Base-by-base conservation (phyloP, 257 asterid genomes). In the Nicotiana obtusifolia region DNA sequence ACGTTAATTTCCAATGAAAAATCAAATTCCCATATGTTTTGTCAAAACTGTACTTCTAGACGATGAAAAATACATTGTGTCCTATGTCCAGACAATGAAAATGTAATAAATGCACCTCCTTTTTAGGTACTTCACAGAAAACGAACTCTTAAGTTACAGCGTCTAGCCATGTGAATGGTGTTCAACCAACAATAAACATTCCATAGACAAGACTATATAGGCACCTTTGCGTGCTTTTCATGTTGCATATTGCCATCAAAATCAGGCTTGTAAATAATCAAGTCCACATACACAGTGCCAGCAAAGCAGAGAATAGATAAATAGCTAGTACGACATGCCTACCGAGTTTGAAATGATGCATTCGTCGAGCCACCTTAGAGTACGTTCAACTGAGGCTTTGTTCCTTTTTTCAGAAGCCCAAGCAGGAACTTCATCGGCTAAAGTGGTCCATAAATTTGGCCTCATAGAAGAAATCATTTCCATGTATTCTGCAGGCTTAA, bases 361-460 rank as follows among this genome's bases (percentile, higher is more conserved):
- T 66, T 94, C 97, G 35, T 95, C 97, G 2, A 94, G 95, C 98
- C 99, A 95, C 85, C 88, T 90, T 77, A 95, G 2, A n/a, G 97
- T 91, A 10, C 99, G 97, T 26, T 91, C 97, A 78, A 95, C 92
- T 1, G 99, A 94, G 65, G 87, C 33, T 85, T 71, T 89, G 87
- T 91, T 92, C 86, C 98, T 91, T 90, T 95, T 95, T 76, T 85
- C 90, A 44, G 98, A 88, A 84, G 91, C 97, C 97, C 97, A 95
- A 82, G 92, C 92, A 82, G 99, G 99, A 77, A 92, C 99, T 88
- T 95, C 99, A 81, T 95, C 99, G 3, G 98, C 91, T 89, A 95
- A 85, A 13, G 97, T 86, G 61, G 88, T 90, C 95, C 97, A 95
- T 71, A 94, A 81, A 86, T 94, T 89, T 49, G 99, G 99, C 84